Evolutionary conservation across 2,329 filamentous ascomycete species (phyloP), one percentile per base, ranked within the genome.

Genomic region (Lojkania enalia): DNA sequence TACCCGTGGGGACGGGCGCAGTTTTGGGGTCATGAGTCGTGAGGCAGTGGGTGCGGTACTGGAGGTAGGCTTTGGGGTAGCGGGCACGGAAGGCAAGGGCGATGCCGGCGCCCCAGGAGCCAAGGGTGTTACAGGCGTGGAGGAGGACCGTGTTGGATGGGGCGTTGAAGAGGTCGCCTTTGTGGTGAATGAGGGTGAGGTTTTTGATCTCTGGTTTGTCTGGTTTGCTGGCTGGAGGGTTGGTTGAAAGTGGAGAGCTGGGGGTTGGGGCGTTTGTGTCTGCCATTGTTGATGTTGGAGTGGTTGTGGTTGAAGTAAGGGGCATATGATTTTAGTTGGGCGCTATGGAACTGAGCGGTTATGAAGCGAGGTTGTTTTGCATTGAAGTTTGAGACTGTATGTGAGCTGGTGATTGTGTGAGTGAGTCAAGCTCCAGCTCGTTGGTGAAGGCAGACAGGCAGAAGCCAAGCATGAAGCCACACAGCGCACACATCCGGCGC

Each of bases 81-180:
- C 63, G 63, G 3, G 63, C 46, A 16, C 70, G 74, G 65, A 84
- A 83, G 0, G 64, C 69, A 23, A 57, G 52, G 2, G 81, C 82
- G 41, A 84, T 81, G n/a, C 82, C 82, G 3, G 71, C 73, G 35
- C 79, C 79, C 82, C 82, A 85, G 12, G 57, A 58, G 4, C 81
- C 82, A 48, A 74, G 64, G 39, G 75, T 76, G 61, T 84, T 85
- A 66, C 81, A 84, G 11, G 81, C 79, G 60, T 85, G 81, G 45
- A 83, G 74, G 13, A 84, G 64, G 13, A 80, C 70, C 16, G 74
- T 69, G 40, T 71, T 64, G 23, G 72, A 58, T 0, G 80, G 79
- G 0, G 77, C 77, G 27, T 71, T 58, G 58, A 84, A 82, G 29
- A 85, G 71, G 55, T 80, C 69, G 39, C 78, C 78, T 4, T 45